These are phyloP conservation scores for Sarcodon sp. DNA, from an alignment of 768 basidiomycete genomes.

Conservation along the genomic window DNA sequence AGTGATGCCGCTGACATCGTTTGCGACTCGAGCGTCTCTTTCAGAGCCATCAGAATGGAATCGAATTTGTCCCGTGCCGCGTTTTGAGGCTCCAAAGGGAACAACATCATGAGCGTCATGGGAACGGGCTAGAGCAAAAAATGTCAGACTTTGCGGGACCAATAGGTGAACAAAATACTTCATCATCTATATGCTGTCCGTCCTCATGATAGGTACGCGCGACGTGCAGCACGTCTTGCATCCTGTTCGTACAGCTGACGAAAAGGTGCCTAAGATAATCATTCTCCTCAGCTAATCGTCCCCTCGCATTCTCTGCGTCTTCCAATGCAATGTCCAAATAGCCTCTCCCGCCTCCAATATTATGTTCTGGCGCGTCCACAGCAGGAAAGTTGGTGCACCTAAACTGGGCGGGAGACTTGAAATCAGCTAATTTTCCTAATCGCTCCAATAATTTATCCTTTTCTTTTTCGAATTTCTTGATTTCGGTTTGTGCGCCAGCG, in stretches of 20 bases:
- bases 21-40: slow-evolving; percentile 8
- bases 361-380: slow-evolving; percentile 27
- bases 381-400: slow-evolving; percentile 10
- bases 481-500: slow-evolving; percentile 51
- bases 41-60: slow-evolving; percentile 13
- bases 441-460: slow-evolving; percentile 61
- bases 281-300: slow-evolving; percentile 54
- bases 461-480: slow-evolving; percentile 77
- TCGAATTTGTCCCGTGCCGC: slow-evolving; percentile 13
- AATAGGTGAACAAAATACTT: slow-evolving; percentile 24
- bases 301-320: slow-evolving; percentile 57
- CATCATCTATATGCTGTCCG: slow-evolving; percentile 26
- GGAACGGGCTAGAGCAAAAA: slow-evolving; percentile 11
- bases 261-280: slow-evolving; percentile 44
- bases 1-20: neutral
- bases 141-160: slow-evolving; percentile 1
- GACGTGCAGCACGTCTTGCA: slow-evolving; percentile 41
- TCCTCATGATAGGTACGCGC: slow-evolving; percentile 21
- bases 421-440: slow-evolving; percentile 60
- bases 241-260: slow-evolving; percentile 49
- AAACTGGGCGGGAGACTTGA: slow-evolving; percentile 40
- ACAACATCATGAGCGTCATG: slow-evolving; percentile 10
- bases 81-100: slow-evolving; percentile 13
- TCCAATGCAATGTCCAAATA: slow-evolving; percentile 58
- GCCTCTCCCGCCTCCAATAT: slow-evolving; percentile 22